Base-by-base conservation (phyloP, 306 rosid genomes). In the cucumber (Cucumis sativus) region DNA sequence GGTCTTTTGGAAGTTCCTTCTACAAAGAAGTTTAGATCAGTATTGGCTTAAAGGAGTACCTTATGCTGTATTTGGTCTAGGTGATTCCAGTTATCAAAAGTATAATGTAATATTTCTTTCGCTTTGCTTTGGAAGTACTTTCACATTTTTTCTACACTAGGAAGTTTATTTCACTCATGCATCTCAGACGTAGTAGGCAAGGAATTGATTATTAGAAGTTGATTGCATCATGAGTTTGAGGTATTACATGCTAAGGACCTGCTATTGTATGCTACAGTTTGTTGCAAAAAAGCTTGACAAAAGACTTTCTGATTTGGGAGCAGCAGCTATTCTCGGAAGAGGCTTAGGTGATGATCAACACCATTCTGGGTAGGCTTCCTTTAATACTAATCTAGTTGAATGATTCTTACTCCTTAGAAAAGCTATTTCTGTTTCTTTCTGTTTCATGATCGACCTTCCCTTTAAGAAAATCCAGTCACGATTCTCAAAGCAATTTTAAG, bases 281-380 rank as follows among this genome's bases (percentile, higher is more conserved):
- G 98, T 92, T 54, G 97, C 96, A 17, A 95, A 95, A 90, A 95
- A 92, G 89, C 91, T 95, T 61, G 98, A 95, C 85, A 90, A 88
- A 80, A 89, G 98, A 78, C 92, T 92, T 63, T 83, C 81, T 76
- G 96, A 90, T 81, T 93, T 95, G 55, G 98, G 96, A 72, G 98
- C 92, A 77, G 83, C 69, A 35, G 66, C 96, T 79, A 80, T 95
- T 39, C 20, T 92, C 51, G 91, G 87, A 84, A 92, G 82, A 78
- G 98, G 97, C 58, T 85, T 95, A 84, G 97, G 97, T 78, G 98
- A 95, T 82, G 98, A 95, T 85, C 97, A 95, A 81, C 96, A 90
- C 70, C 97, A 90, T 10, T 92, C 97, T 49, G 97, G 98, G 98
- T 95, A 90, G 83, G 83, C 18, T 18, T 83, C 18, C 28, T 9